A percentile compares a stretch with the other conserved stretches of the same genome.
Evolutionary conservation across 2,329 filamentous ascomycete species (phyloP).

Genomic region (Zarea fungicola): DNA sequence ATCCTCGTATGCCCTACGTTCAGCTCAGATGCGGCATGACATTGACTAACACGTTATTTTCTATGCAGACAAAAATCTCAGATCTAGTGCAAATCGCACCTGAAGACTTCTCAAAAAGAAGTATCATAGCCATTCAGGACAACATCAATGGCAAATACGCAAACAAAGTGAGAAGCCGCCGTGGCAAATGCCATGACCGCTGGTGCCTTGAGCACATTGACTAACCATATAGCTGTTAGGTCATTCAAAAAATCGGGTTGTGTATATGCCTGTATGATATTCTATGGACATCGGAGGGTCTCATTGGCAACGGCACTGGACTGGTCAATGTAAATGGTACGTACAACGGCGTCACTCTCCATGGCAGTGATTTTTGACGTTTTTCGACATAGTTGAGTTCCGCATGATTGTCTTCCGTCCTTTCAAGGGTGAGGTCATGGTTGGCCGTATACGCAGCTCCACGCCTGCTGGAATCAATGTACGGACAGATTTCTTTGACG

Average conservation of each 20-base stretch:
- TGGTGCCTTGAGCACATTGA: too few relatives aligned
- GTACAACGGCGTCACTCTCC: background rate
- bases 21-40: background rate
- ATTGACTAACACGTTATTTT: background rate
- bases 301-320: conserved; percentile 89
- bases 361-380: background rate
- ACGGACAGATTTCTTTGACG: conserved; percentile 87
- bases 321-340: conserved; percentile 90
- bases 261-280: conserved; percentile 93
- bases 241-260: conserved; percentile 89
- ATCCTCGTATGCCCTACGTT: conserved; percentile 37
- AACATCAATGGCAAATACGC: conserved; percentile 96
- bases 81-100: conserved; percentile 92
- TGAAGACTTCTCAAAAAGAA: conserved; percentile 79
- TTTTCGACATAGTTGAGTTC: conserved; percentile 66
- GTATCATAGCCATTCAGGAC: conserved; percentile 82
- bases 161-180: conserved; percentile 78
- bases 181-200: too few relatives aligned
- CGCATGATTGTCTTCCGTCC: conserved; percentile 90
- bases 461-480: conserved; percentile 70
- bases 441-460: conserved; percentile 74
- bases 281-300: conserved; percentile 80
- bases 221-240: conserved; percentile 36
- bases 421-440: conserved; percentile 89
- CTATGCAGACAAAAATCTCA: conserved; percentile 74